Evolutionary conservation across 352 stramenopile genomes (phyloP).

Genomic region (Halophytophthora batemanensis): DNA sequence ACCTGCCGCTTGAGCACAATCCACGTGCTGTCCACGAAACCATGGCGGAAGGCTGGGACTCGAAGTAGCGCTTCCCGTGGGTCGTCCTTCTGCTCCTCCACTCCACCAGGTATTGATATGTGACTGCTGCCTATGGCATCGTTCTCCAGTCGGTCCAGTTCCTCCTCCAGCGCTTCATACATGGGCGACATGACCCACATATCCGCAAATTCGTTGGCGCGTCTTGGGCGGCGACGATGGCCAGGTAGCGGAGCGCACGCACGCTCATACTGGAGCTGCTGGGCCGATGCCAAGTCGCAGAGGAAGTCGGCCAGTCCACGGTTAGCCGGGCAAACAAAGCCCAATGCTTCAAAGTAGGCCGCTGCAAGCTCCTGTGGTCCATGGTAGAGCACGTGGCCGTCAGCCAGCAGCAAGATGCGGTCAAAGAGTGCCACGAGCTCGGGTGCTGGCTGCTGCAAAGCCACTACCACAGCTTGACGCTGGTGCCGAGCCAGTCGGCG

Average conservation of each 20-base stretch:
- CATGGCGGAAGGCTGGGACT: slow-evolving; percentile 39
- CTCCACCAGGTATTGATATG: slow-evolving; percentile 17
- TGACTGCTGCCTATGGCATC: slow-evolving; percentile 20
- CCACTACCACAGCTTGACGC: slow-evolving; percentile 60
- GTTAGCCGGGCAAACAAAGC: slow-evolving; percentile 45
- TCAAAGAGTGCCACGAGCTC: slow-evolving; percentile 93
- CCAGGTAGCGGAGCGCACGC: slow-evolving; percentile 19
- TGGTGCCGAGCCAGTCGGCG: slow-evolving; percentile 33
- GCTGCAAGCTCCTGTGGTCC: slow-evolving; percentile 51
- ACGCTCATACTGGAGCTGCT: slow-evolving; percentile 39
- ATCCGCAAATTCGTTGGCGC: slow-evolving; percentile 37
- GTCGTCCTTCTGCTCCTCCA: slow-evolving; percentile 25
- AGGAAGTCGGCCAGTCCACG: slow-evolving; percentile 46
- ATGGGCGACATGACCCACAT: slow-evolving; percentile 42
- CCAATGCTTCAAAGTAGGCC: slow-evolving; percentile 79
- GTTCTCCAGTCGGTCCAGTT: slow-evolving; percentile 27
- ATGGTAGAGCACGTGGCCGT: slow-evolving; percentile 89
- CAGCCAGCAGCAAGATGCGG: slow-evolving; percentile 86
- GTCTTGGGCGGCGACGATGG: slow-evolving; percentile 26
- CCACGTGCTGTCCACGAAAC: slow-evolving; percentile 27
- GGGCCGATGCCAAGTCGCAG: slow-evolving; percentile 37
- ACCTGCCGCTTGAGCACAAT: slow-evolving; percentile 38
- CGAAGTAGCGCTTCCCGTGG: slow-evolving; percentile 29
- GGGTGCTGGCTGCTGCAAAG: slow-evolving; percentile 85
- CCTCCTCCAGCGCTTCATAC: slow-evolving; percentile 36